These are phyloP conservation scores for Dujonia santamariae DNA, from an alignment of 1,139 yeast species.

Conservation along the genomic window DNA sequence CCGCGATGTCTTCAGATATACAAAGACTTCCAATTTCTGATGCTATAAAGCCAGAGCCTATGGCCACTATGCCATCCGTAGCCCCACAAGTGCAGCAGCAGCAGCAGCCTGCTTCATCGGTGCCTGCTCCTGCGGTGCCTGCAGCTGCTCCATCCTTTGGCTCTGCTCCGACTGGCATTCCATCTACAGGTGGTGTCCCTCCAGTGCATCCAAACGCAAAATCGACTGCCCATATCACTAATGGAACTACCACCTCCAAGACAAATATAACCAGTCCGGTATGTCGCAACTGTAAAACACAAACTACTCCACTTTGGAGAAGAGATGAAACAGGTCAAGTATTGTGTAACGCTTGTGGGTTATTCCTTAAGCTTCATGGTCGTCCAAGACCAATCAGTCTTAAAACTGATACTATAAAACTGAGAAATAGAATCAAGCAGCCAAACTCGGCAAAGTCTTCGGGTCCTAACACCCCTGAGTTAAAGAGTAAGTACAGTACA, in stretches of 20 bases:
- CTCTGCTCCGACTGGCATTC: conserved; percentile 8
- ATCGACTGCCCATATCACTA: conserved; percentile 41
- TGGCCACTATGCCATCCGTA: no score
- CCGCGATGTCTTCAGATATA: no score
- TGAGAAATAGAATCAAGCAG: conserved; percentile 76
- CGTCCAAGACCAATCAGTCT: conserved; percentile 87
- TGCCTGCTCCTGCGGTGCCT: neutral
- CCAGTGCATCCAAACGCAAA: conserved; percentile 50
- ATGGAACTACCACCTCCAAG: conserved; percentile 45
- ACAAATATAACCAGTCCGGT: conserved; percentile 61
- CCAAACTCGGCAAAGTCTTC: conserved; percentile 20
- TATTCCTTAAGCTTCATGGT: conserved; percentile 86
- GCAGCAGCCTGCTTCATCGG: conserved; percentile 5
- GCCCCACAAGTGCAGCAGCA: conserved; percentile 2
- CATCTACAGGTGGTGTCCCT: no score
- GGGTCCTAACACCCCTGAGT: conserved; percentile 45
- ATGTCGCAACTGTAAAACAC: conserved; percentile 88
- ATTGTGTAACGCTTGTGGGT: conserved; percentile 92
- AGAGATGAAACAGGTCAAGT: conserved; percentile 92
- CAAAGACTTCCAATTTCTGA: no score
- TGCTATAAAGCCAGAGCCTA: no score
- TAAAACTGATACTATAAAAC: conserved; percentile 88
- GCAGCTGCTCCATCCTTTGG: conserved; percentile 5
- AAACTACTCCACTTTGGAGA: conserved; percentile 94
- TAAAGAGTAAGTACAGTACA: conserved; percentile 36